A percentile compares a stretch with the other conserved stretches of the same genome.
Conservation (phyloP, 2,329 filamentous ascomycete species). For the Clonostachys byssicola region DNA sequence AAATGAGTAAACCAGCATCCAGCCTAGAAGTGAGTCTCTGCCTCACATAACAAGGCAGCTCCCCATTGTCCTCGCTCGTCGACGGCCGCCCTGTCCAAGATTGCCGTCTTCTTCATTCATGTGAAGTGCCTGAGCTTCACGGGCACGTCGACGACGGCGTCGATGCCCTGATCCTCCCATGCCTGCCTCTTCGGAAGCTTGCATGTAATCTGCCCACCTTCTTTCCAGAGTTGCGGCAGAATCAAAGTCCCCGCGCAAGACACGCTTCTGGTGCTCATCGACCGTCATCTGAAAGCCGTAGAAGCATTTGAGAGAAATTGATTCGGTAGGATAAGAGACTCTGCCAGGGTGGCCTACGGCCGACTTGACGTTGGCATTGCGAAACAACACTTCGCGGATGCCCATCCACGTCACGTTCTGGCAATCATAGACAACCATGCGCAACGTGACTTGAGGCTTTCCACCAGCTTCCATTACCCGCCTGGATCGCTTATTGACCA, state of each 20-base stretch:
- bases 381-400: slow-evolving; percentile 77
- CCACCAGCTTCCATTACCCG: slow-evolving; percentile 30
- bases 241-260: slow-evolving; percentile 70
- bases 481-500: slow-evolving; percentile 62
- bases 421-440: slow-evolving; percentile 86
- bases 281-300: slow-evolving; percentile 95
- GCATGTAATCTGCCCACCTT: slow-evolving; percentile 95
- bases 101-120: slow-evolving; percentile 72
- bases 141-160: slow-evolving; percentile 69
- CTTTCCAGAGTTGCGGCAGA: slow-evolving; percentile 76
- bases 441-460: slow-evolving; percentile 58
- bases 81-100: slow-evolving; percentile 42
- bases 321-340: slow-evolving; percentile 65
- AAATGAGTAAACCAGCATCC: background rate
- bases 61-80: slow-evolving; percentile 61
- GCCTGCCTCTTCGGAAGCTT: slow-evolving; percentile 80
- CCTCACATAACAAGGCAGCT: slow-evolving; percentile 59
- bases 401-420: slow-evolving; percentile 90
- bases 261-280: slow-evolving; percentile 86
- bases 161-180: slow-evolving; percentile 61
- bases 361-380: slow-evolving; percentile 72
- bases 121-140: slow-evolving; percentile 78
- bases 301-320: slow-evolving; percentile 87
- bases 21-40: background rate
- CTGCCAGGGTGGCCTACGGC: slow-evolving; percentile 29